Evolutionary conservation across 441 rosid genomes (phyloP), one percentile per base, ranked within the genome.

Genomic region (Populus hybrid): DNA sequence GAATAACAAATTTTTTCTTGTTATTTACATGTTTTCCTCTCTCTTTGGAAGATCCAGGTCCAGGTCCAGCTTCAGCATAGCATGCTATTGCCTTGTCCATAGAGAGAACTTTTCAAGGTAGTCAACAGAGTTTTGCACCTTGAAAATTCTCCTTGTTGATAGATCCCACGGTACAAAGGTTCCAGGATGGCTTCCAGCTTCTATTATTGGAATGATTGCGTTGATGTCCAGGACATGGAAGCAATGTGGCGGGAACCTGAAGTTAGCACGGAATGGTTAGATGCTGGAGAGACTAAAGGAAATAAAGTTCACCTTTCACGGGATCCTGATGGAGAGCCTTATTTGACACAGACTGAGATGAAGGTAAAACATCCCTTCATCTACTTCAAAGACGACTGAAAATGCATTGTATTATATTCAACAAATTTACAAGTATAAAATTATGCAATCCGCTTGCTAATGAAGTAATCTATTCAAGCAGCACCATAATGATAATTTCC

Each of bases 251-350:
- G 80, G 81, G 86, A 86, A 70, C 91, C 92, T 79, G 91, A 89
- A 24, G 95, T 95, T 40, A 83, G 88, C 75, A 85, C 84, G 66
- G 97, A 95, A 79, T 95, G 99, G 99, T 54, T 90, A 72, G 90
- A 87, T 73, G 97, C 89, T 77, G 98, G 99, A 54, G 99, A 95
- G 86, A 81, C 89, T 61, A 83, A 67, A 85, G 97, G 91, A 21
- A 94, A 90, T 72, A 93, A 87, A 78, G 90, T 95, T 86, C 97
- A 91, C 72, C 87, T 95, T 73, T 95, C 99, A 14, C 87, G 97
- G 81, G 99, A 95, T 90, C 97, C 97, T 69, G 97, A 92, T 77
- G 99, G 99, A 2, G 90, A 95, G 77, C 88, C 94, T 77, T 94
- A 89, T 83, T 86, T 95, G 73, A 95, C 99, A 57, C 97, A 90